Evolutionary conservation across 1,139 yeast species (phyloP), one percentile per base, ranked within the genome.

Genomic region (Wickerhamomyces sp.): DNA sequence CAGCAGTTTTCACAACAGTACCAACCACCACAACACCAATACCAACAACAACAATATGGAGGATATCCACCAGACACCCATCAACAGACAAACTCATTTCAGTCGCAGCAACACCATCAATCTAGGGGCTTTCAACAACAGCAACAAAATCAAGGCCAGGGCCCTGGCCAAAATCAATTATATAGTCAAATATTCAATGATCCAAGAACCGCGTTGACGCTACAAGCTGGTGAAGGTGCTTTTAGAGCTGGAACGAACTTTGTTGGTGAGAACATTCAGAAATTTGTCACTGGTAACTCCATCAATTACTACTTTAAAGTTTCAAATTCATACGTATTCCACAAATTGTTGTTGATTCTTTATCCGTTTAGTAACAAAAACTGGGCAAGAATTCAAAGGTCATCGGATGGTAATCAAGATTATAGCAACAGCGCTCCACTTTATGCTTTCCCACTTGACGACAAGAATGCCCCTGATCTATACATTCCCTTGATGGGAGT

Each of bases 401-500:
- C 33, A 21, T 11, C 44, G 12, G 46, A 44, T 13, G 30, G 17
- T 12, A 22, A 8, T 16, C 17, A 34, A 13, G 34, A 30, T 5
- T 24, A 28, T 4, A 12, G 21, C 13, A 26, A 19, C 12, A 30
- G 23, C 6, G 41, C 32, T 14, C 26, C 40, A 74, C 28, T 62
- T 69, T 86, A 70, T 55, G 82, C 85, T 2, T 78, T 84, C 5
- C 95, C 96, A 10, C 59, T 72, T 24, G 83, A 78, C 43, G 98
- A 93, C 57, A 70, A 84, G 42, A 93, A 93, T 56, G 94, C 97
- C 0, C 98, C 98, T 2, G 99, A 93, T 59, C 74, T 91, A 68
- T 93, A 93, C 59, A 86, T 93, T 38, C 99, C 99, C 5, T 63
- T 85, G 45, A 88, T 89, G 96, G 86, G 96, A 3, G 76, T 84